Evolutionary conservation across 305 asterid genomes (phyloP).

Genomic region (Fraxinus xanthoxyloides): DNA sequence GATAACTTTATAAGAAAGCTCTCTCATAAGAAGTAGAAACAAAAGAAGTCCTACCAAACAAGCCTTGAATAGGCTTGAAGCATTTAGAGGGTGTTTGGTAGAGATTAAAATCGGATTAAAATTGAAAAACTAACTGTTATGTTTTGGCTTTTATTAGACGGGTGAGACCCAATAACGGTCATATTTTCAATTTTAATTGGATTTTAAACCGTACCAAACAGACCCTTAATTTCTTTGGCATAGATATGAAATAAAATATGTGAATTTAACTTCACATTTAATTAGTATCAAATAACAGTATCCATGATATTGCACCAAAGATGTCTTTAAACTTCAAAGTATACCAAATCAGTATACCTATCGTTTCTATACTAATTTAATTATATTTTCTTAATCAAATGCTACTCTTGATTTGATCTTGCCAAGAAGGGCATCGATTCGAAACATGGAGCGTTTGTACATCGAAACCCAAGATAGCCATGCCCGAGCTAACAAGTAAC

Average conservation of each 20-base stretch:
- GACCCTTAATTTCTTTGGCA: background rate
- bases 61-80: background rate
- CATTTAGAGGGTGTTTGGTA: too few relatives aligned
- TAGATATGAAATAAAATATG: background rate
- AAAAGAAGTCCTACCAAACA: background rate
- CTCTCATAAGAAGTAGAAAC: too few relatives aligned
- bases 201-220: too few relatives aligned
- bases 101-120: too few relatives aligned
- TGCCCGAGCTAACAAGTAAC: background rate
- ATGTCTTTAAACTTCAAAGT: background rate
- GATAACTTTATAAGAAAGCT: background rate
- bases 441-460: background rate
- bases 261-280: background rate
- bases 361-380: background rate
- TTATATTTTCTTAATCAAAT: background rate
- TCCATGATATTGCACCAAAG: background rate
- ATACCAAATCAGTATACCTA: background rate
- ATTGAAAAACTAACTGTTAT: too few relatives aligned
- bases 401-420: background rate
- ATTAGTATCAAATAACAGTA: background rate
- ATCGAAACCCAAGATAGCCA: background rate
- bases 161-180: too few relatives aligned
- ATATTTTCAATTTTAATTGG: too few relatives aligned
- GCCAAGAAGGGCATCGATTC: background rate
- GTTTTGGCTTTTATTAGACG: too few relatives aligned